Evolutionary conservation across 1,139 yeast species (phyloP), one percentile per base, ranked within the genome.

Genomic region (Yamadazyma buinensis): DNA sequence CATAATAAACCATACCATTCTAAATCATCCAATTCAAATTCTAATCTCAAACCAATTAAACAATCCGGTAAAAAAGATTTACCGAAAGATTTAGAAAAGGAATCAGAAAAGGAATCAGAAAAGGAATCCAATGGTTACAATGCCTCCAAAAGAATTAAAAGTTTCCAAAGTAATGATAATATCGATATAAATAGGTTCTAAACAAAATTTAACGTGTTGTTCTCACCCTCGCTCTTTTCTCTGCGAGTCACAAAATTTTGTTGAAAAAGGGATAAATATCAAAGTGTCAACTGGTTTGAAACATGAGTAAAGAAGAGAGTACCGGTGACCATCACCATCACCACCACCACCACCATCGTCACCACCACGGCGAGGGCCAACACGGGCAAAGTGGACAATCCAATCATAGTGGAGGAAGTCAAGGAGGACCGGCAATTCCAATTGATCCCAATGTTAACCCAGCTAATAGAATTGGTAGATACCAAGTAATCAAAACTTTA

Each of bases 401-500:
- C 13, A 11, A 23, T 23, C 4, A 7, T 23, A n/a, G 14, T 11
- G 4, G 13, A 10, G 7, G 7, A 5, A 17, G 19, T 15, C 33
- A 29, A 9, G 22, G 30, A 10, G 47, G 42, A 26, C 39, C 43
- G 8, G 37, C 38, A n/a, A 41, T 41, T 38, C 55, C 54, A 26
- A 38, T 47, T 20, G 66, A 59, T 31, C 58, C 65, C 5, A 54
- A 50, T 35, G 58, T 48, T 11, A 60, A 61, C 37, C 66, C 67
- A 2, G 77, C 49, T 55, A 73, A 51, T 49, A 55, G 88, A 37
- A 86, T 90, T 40, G 98, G 97, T 13, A 81, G 94, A 50, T 94
- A 94, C 61, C 97, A 90, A 57, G 84, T 94, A 39, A 84, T 92
- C 51, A 87, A 90, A 58, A 90, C 97, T 3, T 69, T 92, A 19